Evolutionary conservation across 371 early-diverging fungal species (phyloP).

Genomic region (Globomyces sp.): DNA sequence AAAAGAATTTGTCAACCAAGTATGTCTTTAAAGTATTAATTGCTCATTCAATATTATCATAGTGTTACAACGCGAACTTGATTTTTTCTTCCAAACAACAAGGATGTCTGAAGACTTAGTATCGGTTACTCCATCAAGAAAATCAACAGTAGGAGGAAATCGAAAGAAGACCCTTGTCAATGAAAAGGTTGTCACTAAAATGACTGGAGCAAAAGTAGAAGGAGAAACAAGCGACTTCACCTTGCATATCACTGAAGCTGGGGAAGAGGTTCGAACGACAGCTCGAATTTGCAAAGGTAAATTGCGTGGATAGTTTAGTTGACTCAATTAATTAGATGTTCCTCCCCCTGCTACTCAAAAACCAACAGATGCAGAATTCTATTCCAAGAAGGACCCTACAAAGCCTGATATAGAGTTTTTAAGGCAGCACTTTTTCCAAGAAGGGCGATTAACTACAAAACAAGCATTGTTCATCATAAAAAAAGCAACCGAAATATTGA

Average conservation of each 20-base stretch:
- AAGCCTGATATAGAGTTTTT: constrained; percentile 78
- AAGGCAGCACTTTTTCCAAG: constrained; percentile 82
- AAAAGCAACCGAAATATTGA: constrained; percentile 70
- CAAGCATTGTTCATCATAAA: constrained; percentile 86
- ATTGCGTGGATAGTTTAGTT: not conserved
- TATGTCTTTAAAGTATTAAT: not conserved
- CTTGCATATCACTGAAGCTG: constrained; percentile 73
- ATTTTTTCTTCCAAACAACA: constrained; percentile 8
- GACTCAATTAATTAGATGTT: constrained; percentile 38
- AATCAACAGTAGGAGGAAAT: constrained; percentile 2
- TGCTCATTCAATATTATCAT: not conserved
- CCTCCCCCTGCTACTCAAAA: constrained; percentile 46
- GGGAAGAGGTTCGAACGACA: constrained; percentile 69
- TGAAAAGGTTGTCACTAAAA: constrained; percentile 13
- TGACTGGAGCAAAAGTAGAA: constrained; percentile 9
- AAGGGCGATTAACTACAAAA: constrained; percentile 87
- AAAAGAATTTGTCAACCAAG: not conserved
- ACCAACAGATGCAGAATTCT: constrained; percentile 66
- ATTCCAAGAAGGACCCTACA: constrained; percentile 52
- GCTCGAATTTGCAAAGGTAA: constrained; percentile 78
- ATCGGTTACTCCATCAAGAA: constrained; percentile 6
- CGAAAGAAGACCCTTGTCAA: constrained; percentile 15
- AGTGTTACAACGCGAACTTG: not conserved
- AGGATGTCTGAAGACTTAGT: not conserved
- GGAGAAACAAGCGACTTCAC: constrained; percentile 64